These are phyloP conservation scores for Seiridium cupressi DNA, from an alignment of 2,329 filamentous ascomycete species.

Conservation along the genomic window DNA sequence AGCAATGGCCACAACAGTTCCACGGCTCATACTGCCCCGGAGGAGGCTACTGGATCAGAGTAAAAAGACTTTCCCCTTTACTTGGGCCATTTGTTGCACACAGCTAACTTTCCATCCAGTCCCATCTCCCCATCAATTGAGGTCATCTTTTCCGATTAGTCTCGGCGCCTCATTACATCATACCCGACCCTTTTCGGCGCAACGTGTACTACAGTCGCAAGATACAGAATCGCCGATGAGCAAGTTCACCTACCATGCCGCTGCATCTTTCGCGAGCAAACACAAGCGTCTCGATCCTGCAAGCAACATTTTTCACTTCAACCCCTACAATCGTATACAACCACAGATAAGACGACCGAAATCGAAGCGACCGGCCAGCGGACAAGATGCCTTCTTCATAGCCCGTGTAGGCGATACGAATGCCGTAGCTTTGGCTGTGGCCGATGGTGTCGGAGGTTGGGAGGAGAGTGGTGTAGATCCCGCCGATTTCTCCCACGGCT, in stretches of 20 bases:
- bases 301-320: constrained; percentile 72
- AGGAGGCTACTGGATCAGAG: constrained; percentile 5
- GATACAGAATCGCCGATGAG: constrained; percentile 15
- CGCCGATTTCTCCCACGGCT: constrained; percentile 88
- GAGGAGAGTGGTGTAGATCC: constrained; percentile 89
- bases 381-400: constrained; percentile 96
- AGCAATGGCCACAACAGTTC: constrained; percentile 10
- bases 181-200: constrained; percentile 21
- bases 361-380: constrained; percentile 69
- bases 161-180: constrained; percentile 11
- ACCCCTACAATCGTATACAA: constrained; percentile 59
- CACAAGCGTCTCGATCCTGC: constrained; percentile 64
- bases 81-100: neutral
- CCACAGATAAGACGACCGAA: constrained; percentile 51
- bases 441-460: constrained; percentile 96
- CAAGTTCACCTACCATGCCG: constrained; percentile 65
- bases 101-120: neutral
- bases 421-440: constrained; percentile 80
- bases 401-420: constrained; percentile 71
- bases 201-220: constrained; percentile 19
- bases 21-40: constrained; percentile 8
- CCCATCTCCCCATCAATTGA: neutral
- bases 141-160: constrained; percentile 8
- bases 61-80: neutral
- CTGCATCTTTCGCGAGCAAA: constrained; percentile 75